These are phyloP conservation scores for Globisporangium paddicum DNA, from an alignment of 352 stramenopile genomes.

Conservation along the genomic window DNA sequence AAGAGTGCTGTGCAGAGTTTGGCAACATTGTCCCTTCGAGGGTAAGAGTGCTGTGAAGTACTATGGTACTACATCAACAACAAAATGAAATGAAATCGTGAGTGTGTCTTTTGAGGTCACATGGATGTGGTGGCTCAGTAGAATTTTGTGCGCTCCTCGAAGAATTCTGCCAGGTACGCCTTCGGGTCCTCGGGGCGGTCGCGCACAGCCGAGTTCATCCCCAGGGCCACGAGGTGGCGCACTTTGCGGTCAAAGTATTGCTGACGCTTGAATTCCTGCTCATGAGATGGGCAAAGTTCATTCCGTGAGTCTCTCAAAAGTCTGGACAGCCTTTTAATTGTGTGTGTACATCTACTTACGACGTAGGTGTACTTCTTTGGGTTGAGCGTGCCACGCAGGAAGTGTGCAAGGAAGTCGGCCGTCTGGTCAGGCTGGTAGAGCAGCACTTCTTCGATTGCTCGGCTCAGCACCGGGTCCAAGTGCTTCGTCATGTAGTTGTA, in stretches of 20 bases:
- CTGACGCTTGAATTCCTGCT: slow-evolving; percentile 59
- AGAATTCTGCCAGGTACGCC: slow-evolving; percentile 61
- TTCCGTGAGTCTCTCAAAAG: neutral
- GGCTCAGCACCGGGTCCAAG: slow-evolving; percentile 53
- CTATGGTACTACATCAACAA: no score
- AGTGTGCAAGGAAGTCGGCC: slow-evolving; percentile 63
- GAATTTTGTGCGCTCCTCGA: slow-evolving; percentile 63
- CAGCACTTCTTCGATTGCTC: slow-evolving; percentile 61
- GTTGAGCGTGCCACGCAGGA: slow-evolving; percentile 60
- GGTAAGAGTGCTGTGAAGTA: no score
- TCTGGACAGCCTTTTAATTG: neutral
- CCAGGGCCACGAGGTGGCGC: slow-evolving; percentile 57
- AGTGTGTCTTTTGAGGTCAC: neutral
- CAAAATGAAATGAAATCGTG: neutral
- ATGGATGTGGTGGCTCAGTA: slow-evolving; percentile 26
- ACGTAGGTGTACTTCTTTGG: slow-evolving; percentile 72
- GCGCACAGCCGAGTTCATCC: slow-evolving; percentile 55
- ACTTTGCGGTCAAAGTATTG: slow-evolving; percentile 77
- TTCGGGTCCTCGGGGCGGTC: slow-evolving; percentile 49
- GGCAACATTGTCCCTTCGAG: no score
- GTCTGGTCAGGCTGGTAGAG: slow-evolving; percentile 74
- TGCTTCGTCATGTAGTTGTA: slow-evolving; percentile 74
- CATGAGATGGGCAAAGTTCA: neutral
- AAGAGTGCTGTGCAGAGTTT: no score
- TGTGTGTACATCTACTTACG: slow-evolving; percentile 20